A percentile compares a stretch with the other conserved stretches of the same genome.
These are phyloP conservation scores for Aspergillus proliferans DNA, from an alignment of 2,329 filamentous ascomycete genomes.

Conservation along the genomic window DNA sequence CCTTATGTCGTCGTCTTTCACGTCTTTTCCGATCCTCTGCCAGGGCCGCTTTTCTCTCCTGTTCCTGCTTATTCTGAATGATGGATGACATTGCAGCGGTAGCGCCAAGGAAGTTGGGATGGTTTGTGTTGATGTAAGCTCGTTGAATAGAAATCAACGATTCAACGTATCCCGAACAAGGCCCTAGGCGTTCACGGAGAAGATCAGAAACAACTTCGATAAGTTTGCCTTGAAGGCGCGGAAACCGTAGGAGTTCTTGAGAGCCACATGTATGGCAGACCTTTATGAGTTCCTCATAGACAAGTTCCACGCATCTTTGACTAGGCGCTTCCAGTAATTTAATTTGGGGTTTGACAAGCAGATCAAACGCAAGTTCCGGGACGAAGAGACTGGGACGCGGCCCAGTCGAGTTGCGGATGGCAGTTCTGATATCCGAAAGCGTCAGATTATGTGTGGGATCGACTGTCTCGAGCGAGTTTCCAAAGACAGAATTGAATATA, in stretches of 20 bases:
- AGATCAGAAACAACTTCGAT: constrained; percentile 98
- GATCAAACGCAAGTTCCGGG: constrained; percentile 93
- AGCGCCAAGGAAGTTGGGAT: constrained; percentile 95
- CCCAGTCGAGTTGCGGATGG: constrained; percentile 95
- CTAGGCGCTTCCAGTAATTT: constrained; percentile 92
- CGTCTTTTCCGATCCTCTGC: constrained; percentile 82
- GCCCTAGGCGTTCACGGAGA: constrained; percentile 82
- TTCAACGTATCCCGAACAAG: constrained; percentile 84
- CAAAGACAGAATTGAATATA: constrained; percentile 98
- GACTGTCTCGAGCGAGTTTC: constrained; percentile 90
- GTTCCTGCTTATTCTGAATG: constrained; percentile 88
- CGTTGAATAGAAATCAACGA: constrained; percentile 95
- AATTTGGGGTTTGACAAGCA: constrained; percentile 97
- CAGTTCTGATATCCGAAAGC: constrained; percentile 88
- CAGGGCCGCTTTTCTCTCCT: constrained; percentile 72
- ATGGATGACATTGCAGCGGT: constrained; percentile 97
- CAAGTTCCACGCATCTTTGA: constrained; percentile 93
- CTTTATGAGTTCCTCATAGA: constrained; percentile 98
- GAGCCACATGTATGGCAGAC: constrained; percentile 98
- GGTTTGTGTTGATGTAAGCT: constrained; percentile 98
- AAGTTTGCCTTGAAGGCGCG: constrained; percentile 87
- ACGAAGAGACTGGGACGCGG: constrained; percentile 94
- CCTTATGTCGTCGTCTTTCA: constrained; percentile 75
- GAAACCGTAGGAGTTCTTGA: constrained; percentile 85
- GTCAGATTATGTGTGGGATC: constrained; percentile 94